phyloP scores from a whole-genome alignment of 75 land plant species.

The Selaginella moellendorffii region DNA sequence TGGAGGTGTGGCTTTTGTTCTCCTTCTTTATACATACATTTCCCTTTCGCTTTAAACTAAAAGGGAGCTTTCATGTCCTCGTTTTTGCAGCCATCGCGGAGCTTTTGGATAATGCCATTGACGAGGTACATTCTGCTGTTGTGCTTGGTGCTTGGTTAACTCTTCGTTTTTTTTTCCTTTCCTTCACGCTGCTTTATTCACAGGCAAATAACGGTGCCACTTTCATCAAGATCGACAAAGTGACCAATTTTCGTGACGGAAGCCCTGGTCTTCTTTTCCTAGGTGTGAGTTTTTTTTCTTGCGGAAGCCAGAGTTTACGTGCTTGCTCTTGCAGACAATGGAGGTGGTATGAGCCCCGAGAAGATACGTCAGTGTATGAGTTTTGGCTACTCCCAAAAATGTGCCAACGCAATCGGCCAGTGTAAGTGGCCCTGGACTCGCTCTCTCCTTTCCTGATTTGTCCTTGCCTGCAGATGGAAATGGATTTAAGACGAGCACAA shows the following conservation, averaged over 20 bases:
- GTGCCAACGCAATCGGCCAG: not conserved
- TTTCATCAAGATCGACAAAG: conserved; percentile 59
- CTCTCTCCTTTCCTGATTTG: not conserved
- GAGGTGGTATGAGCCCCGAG: conserved; percentile 9
- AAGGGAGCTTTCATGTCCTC: no score
- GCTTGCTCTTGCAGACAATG: not conserved
- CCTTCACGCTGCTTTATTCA: not conserved
- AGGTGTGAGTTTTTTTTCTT: conserved; percentile 52
- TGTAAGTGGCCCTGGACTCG: not conserved
- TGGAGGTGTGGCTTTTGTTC: no score
- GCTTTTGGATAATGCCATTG: conserved; percentile 78
- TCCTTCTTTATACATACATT: no score
- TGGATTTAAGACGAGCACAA: conserved; percentile 7
- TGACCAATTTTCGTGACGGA: conserved; percentile 43
- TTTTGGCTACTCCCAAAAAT: conserved; percentile 1
- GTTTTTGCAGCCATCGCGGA: conserved; percentile 81
- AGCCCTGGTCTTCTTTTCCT: conserved; percentile 65
- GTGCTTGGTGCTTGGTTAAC: no score
- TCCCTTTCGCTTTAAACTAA: no score
- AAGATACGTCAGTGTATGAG: not conserved
- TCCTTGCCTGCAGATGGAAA: conserved; percentile 3
- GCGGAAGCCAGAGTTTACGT: no score
- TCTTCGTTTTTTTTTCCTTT: not conserved
- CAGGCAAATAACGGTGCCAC: conserved; percentile 91
- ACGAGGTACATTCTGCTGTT: conserved; percentile 68